Conservation (phyloP, 768 basidiomycete genomes). For the Lepiota subincarnata region DNA sequence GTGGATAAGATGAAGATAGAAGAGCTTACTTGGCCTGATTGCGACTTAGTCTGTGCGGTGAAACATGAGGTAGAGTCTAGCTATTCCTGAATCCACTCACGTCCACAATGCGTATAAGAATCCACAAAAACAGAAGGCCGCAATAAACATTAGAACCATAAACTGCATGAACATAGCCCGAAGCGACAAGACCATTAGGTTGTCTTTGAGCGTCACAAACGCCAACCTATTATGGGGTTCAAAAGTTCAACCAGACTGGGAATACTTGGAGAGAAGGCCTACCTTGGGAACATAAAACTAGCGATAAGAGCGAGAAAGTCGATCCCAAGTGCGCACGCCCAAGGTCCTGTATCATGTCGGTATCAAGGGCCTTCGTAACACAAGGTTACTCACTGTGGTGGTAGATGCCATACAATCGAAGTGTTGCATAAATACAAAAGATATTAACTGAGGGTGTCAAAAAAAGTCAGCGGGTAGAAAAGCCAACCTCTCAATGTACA, state of each 20-base stretch:
- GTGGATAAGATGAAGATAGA: background rate
- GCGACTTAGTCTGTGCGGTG: constrained; percentile 52
- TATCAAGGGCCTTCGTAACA: background rate
- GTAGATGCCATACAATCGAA: constrained; percentile 77
- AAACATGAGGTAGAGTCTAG: constrained; percentile 1
- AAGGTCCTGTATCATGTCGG: constrained; percentile 37
- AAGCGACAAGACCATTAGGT: constrained; percentile 74
- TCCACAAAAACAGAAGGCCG: constrained; percentile 87
- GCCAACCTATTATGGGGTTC: constrained; percentile 53
- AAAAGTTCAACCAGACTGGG: background rate
- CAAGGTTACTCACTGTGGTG: constrained; percentile 45
- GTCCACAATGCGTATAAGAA: constrained; percentile 94
- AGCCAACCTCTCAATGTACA: constrained; percentile 14
- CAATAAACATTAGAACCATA: constrained; percentile 74
- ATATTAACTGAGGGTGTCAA: constrained; percentile 54
- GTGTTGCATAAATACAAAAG: constrained; percentile 69
- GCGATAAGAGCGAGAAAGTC: constrained; percentile 89
- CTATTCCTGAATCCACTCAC: constrained; percentile 40
- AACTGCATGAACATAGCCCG: constrained; percentile 96
- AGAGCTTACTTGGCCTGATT: constrained; percentile 50
- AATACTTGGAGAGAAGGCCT: constrained; percentile 4
- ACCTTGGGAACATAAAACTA: constrained; percentile 87
- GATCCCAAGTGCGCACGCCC: constrained; percentile 68
- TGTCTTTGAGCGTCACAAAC: constrained; percentile 84
- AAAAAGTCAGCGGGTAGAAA: background rate